phyloP scores from a whole-genome alignment of 2,329 filamentous ascomycete species.

The Trichoderma sp. region DNA sequence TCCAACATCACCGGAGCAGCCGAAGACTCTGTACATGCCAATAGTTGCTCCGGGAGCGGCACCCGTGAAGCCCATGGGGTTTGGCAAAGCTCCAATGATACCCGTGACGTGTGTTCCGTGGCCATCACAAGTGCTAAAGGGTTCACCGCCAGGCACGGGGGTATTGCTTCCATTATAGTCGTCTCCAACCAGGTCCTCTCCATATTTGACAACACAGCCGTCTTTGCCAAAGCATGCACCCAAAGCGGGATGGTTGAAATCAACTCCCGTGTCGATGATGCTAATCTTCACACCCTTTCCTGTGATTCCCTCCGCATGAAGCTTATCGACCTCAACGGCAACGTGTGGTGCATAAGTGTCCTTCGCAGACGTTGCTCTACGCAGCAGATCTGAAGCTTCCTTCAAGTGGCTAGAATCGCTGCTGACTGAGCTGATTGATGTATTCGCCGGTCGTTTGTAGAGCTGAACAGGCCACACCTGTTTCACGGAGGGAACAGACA shows the following conservation, averaged over 20 bases:
- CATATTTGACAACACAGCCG: slow-evolving; percentile 46
- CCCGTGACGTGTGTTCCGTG: slow-evolving; percentile 50
- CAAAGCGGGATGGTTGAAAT: slow-evolving; percentile 48
- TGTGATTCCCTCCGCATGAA: slow-evolving; percentile 49
- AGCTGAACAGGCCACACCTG: slow-evolving; percentile 49
- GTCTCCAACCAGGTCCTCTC: slow-evolving; percentile 47
- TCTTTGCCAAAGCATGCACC: slow-evolving; percentile 47
- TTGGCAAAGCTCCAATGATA: slow-evolving; percentile 44
- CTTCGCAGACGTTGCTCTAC: background rate
- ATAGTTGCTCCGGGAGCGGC: slow-evolving; percentile 42
- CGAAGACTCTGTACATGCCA: slow-evolving; percentile 42
- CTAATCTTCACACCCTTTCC: slow-evolving; percentile 56
- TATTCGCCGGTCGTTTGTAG: slow-evolving; percentile 6
- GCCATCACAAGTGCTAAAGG: slow-evolving; percentile 39
- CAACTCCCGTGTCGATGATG: slow-evolving; percentile 54
- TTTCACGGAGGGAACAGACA: slow-evolving; percentile 47
- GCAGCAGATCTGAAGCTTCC: background rate
- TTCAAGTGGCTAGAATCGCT: slow-evolving; percentile 30
- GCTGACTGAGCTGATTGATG: slow-evolving; percentile 44
- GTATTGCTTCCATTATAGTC: slow-evolving; percentile 31
- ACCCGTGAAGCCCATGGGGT: slow-evolving; percentile 40
- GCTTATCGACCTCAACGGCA: slow-evolving; percentile 58
- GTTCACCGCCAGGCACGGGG: slow-evolving; percentile 40
- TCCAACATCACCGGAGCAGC: slow-evolving; percentile 33
- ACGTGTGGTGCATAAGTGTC: slow-evolving; percentile 42